A percentile compares a stretch with the other conserved stretches of the same genome.
phyloP scores from a whole-genome alignment of 176 grass and related monocot species.

The Aechmea fasciata region DNA sequence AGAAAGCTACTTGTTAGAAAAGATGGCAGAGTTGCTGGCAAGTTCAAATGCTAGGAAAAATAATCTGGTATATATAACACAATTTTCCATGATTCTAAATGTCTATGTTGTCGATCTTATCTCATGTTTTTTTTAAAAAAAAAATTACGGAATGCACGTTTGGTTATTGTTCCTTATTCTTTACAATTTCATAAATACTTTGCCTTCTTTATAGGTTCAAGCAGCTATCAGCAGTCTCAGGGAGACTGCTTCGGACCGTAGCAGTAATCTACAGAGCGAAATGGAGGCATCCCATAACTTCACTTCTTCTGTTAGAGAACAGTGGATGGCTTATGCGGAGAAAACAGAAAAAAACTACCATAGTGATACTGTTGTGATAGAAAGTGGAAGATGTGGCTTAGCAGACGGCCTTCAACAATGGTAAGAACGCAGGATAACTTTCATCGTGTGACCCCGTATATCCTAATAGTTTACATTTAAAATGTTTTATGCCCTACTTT shows the following conservation, averaged over 20 bases:
- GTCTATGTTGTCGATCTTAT: background rate
- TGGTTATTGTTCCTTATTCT: background rate
- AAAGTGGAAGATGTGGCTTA: constrained; percentile 37
- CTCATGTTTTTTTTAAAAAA: background rate
- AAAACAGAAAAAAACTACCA: constrained; percentile 46
- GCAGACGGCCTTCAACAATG: constrained; percentile 35
- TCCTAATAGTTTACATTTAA: background rate
- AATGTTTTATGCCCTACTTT: constrained; percentile 13
- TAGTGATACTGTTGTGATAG: constrained; percentile 33
- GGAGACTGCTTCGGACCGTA: constrained; percentile 30
- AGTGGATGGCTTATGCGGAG: constrained; percentile 51
- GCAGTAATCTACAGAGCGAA: constrained; percentile 41
- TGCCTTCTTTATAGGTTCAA: constrained; percentile 31
- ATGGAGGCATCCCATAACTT: constrained; percentile 40
- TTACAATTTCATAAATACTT: background rate
- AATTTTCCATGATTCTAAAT: background rate
- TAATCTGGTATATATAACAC: constrained; percentile 42
- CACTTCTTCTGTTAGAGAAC: constrained; percentile 49
- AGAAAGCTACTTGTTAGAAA: constrained; percentile 66
- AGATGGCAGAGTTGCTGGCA: constrained; percentile 50
- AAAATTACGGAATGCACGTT: no score
- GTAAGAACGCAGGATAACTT: constrained; percentile 10
- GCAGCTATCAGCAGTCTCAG: constrained; percentile 43
- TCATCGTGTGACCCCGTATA: background rate
- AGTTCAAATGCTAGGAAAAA: constrained; percentile 80